Conservation (phyloP, 1,139 yeast species). For the Debaryomyces sp. region DNA sequence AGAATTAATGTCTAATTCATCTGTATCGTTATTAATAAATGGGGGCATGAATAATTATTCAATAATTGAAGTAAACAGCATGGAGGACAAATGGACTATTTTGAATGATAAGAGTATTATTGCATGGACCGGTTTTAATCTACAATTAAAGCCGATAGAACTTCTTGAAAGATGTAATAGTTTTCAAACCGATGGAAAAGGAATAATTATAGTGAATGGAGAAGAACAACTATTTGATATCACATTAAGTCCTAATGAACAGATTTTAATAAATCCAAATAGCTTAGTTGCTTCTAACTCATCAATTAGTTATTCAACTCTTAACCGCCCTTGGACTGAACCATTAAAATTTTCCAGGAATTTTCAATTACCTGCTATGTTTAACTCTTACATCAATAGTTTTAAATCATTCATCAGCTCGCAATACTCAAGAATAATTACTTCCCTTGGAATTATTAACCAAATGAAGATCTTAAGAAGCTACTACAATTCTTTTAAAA, state of each 20-base stretch:
- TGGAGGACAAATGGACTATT: constrained; percentile 37
- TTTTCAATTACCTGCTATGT: not conserved
- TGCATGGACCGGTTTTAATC: constrained; percentile 50
- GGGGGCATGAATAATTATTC: constrained; percentile 30
- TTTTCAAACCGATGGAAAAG: constrained; percentile 34
- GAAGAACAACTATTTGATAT: constrained; percentile 37
- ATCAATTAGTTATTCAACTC: not conserved
- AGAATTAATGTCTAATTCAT: constrained; percentile 23
- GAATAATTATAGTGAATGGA: constrained; percentile 39
- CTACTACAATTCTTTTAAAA: constrained; percentile 9
- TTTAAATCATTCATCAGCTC: not conserved
- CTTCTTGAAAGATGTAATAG: constrained; percentile 24
- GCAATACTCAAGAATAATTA: not conserved
- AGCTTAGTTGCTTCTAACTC: constrained; percentile 36
- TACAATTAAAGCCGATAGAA: constrained; percentile 23
- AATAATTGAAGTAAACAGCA: constrained; percentile 23
- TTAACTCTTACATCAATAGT: not conserved
- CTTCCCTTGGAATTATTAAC: not conserved
- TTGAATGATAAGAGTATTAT: constrained; percentile 32
- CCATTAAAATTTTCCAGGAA: not conserved
- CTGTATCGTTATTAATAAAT: constrained; percentile 34
- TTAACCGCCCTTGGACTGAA: not conserved
- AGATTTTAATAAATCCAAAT: constrained; percentile 35
- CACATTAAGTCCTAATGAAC: constrained; percentile 32
- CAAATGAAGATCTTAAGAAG: not conserved